Evolutionary conservation across 1,284 basidiomycete genomes (phyloP).

Genomic region (Sanghuangporus weigelae): DNA sequence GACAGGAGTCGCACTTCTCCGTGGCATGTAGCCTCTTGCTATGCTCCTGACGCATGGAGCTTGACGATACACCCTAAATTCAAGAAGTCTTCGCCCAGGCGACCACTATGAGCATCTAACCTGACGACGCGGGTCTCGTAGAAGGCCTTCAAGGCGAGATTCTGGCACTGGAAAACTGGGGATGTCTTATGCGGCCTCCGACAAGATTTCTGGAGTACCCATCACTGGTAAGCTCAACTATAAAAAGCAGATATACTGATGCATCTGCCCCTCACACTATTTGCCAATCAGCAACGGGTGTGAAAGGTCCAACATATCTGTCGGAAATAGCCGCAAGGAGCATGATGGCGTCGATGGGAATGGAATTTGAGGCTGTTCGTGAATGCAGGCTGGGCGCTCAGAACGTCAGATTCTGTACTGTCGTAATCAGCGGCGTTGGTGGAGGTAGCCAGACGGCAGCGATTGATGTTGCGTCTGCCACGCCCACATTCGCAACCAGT

Average conservation of each 20-base stretch:
- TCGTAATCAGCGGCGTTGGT: not conserved
- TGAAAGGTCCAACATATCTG: not conserved
- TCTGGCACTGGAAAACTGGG: constrained; percentile 4
- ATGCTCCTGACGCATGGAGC: no score
- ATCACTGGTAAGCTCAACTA: constrained; percentile 7
- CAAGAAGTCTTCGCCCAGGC: not conserved
- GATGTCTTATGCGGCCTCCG: constrained; percentile 7
- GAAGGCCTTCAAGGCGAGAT: constrained; percentile 2
- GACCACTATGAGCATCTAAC: not conserved
- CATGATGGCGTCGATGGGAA: no score
- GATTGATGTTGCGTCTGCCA: not conserved
- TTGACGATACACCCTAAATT: not conserved
- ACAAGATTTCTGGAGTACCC: not conserved
- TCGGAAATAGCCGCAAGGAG: not conserved
- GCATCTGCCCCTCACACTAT: no score
- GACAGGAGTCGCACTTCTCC: no score
- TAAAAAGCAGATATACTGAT: no score
- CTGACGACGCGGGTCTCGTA: not conserved
- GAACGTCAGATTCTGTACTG: not conserved
- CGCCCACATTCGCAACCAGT: not conserved
- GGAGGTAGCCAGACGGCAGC: not conserved
- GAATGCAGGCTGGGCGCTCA: not conserved
- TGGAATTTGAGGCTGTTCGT: not conserved
- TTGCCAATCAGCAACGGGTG: not conserved
- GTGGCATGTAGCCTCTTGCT: no score